phyloP scores from a whole-genome alignment of 1,139 yeast genomes.

The Kurtzmaniella quercitrusa region DNA sequence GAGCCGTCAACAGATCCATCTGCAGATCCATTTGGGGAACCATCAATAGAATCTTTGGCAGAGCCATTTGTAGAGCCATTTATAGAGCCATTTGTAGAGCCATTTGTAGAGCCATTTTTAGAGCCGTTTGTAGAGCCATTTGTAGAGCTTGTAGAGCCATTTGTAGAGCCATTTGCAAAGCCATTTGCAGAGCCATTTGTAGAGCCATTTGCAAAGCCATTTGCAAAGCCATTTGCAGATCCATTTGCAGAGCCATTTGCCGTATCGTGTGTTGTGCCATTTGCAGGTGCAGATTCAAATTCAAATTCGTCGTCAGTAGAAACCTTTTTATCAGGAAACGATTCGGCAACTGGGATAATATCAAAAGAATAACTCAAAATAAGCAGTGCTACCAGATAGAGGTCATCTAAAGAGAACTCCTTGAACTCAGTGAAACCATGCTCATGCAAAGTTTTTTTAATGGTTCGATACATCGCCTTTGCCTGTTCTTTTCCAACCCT shows the following conservation, averaged over 20 bases:
- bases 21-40: slow-evolving; percentile 1
- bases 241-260: too few relatives aligned
- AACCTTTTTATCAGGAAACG: background rate
- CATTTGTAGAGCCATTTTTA: background rate
- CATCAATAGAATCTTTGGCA: background rate
- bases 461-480: slow-evolving; percentile 47
- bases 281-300: slow-evolving; percentile 10
- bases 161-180: background rate
- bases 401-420: slow-evolving; percentile 48
- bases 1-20: background rate
- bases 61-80: background rate
- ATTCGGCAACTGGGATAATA: slow-evolving; percentile 12
- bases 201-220: background rate
- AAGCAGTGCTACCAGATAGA: slow-evolving; percentile 63
- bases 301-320: slow-evolving; percentile 12
- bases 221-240: background rate
- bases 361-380: slow-evolving; percentile 48
- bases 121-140: background rate
- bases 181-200: background rate
- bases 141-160: background rate
- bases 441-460: background rate
- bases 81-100: background rate
- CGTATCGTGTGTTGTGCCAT: too few relatives aligned
- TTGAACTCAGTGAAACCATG: slow-evolving; percentile 20
- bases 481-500: slow-evolving; percentile 74